Evolutionary conservation across 768 basidiomycete genomes (phyloP), one percentile per base, ranked within the genome.

Genomic region (Boletus pseudo-olivaceus): DNA sequence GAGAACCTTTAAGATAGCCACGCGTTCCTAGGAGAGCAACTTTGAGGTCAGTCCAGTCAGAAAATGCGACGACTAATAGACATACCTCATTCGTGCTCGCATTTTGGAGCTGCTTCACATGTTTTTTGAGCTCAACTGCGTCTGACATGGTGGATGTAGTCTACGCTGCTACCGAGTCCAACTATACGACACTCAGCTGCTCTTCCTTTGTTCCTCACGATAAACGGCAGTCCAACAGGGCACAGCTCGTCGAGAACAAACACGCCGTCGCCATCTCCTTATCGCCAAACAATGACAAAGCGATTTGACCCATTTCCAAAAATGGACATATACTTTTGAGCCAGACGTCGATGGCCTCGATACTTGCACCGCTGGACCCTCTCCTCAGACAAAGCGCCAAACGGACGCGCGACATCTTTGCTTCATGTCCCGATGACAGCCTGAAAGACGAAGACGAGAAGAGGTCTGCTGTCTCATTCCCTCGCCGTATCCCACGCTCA

Each of bases 81-180:
- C 80, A 69, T 73, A 86, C 84, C 82, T 81, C 71, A 54, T 76
- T 76, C 39, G 73, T 78, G 59, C 80, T 73, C 56, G 83, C 76
- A 64, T 70, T 80, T 76, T 89, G 85, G 62, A 91, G 76, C 76
- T 84, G 80, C 78, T 90, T 91, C 49, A 87, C 87, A 71, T 87
- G 82, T 72, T 82, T 85, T 79, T 83, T 89, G 74, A 91, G 78
- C 74, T 90, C 88, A 67, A 75, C 72, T 34, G 67, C 68, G 51
- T 72, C 72, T 45, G 76, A 66, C 68, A 72, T 70, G 47, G 41
- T 53, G 9, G 29, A 44, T 26, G 34, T 46, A 53, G 35, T 56
- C 57, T 67, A 66, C 60, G 55, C 42, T 60, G 40, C 62, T 66
- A 66, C 60, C 26, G 20, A 23, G 23, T 23, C 23, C 23, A 23